Base-by-base conservation (phyloP, 331 rosid species). In the Cydonia oblonga region DNA sequence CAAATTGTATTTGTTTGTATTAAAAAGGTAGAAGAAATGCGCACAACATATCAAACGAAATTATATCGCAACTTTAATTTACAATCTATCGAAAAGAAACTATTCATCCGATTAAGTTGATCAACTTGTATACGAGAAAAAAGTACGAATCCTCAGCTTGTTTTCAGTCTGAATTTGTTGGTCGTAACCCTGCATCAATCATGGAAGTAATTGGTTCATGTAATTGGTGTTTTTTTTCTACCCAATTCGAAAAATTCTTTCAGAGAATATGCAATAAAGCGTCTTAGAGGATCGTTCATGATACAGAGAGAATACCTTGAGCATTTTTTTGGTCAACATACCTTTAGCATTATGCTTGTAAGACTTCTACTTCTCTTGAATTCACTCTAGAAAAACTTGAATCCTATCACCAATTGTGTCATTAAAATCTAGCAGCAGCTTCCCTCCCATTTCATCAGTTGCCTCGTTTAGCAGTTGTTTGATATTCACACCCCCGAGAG, bases 401-500 rank as follows among this genome's bases (percentile, higher is more conserved):
- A 90, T 90, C 74, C 95, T 87, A 82, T 93, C 98, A 64, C 97
- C 98, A 73, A 78, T 64, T 19, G 85, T 86, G 82, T 93, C 98
- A 33, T 82, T 76, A 75, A 90, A 93, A 82, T 93, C 96, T 70
- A 90, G 44, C 78, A 93, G 71, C 67, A 78, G 80, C 73, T 87
- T 93, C 30, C 98, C 97, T 71, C 98, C 98, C 15, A 75, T 71
- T 82, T 85, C 98, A 57, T 81, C 92, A n/a, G 96, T 79, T 22
- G 95, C 96, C 78, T 84, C 87, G 80, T 87, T 86, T 85, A 93
- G 76, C 82, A 90, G 75, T 65, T 71, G 88, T 82, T 89, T 93
- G 87, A 93, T 80, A 75, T 93, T 93, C 60, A 87, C 79, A 1
- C 98, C 97, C 22, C 87, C 96, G 77, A 93, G 84, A 81, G 97